These are phyloP conservation scores for Canna indica DNA, from an alignment of 176 grass and related monocot genomes.

Conservation along the genomic window DNA sequence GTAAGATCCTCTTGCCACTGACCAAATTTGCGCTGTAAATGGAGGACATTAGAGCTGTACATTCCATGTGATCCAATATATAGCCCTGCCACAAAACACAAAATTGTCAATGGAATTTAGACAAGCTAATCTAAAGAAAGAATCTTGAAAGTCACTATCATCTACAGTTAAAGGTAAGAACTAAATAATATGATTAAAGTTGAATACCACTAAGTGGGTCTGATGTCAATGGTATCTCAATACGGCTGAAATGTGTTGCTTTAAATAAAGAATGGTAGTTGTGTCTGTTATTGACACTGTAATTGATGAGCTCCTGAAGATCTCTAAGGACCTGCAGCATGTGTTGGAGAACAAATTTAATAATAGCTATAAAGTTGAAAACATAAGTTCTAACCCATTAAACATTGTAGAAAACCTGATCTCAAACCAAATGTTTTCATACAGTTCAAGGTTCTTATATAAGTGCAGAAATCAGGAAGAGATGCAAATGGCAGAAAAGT, in stretches of 20 bases:
- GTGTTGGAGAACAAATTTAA: not conserved
- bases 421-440: not conserved
- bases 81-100: constrained; percentile 40
- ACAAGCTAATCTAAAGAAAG: constrained; percentile 17
- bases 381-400: not conserved
- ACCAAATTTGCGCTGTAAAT: constrained; percentile 84
- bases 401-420: not conserved
- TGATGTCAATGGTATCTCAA: constrained; percentile 50
- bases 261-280: constrained; percentile 31
- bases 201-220: constrained; percentile 77
- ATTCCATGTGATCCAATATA: constrained; percentile 65
- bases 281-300: constrained; percentile 37
- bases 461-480: not conserved
- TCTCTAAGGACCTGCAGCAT: constrained; percentile 49
- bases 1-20: constrained; percentile 68
- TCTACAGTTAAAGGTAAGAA: constrained; percentile 1
- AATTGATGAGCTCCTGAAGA: constrained; percentile 48
- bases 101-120: constrained; percentile 7
- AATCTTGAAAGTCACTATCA: not conserved
- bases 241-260: constrained; percentile 65
- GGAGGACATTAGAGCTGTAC: constrained; percentile 58
- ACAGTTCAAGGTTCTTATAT: not conserved
- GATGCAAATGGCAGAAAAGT: not conserved
- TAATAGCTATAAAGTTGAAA: constrained; percentile 2
- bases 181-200: not conserved